Evolutionary conservation across 164 flowering plant genomes (phyloP).

Genomic region (Tinospora cordifolia): DNA sequence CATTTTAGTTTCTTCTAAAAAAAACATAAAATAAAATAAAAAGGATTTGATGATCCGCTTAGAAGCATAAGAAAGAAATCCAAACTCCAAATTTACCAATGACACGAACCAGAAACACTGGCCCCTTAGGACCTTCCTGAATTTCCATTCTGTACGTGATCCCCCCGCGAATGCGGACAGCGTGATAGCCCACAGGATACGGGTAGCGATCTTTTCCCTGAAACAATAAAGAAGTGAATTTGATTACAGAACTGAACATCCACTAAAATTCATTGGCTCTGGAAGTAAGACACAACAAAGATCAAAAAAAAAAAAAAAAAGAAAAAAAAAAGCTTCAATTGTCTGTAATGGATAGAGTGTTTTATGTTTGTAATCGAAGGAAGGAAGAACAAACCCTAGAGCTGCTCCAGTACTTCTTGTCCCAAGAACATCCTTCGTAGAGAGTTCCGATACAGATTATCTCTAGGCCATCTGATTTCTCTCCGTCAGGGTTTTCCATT

Average conservation of each 20-base stretch:
- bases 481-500: slow-evolving; percentile 28
- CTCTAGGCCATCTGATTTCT: slow-evolving; percentile 51
- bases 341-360: neutral
- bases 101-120: slow-evolving; percentile 60
- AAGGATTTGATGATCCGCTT: neutral
- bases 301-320: neutral
- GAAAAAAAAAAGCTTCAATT: neutral
- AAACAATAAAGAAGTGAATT: slow-evolving; percentile 9
- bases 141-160: slow-evolving; percentile 57
- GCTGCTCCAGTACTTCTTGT: slow-evolving; percentile 97
- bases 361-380: too few species aligned
- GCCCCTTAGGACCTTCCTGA: slow-evolving; percentile 76
- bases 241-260: neutral
- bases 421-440: slow-evolving; percentile 66
- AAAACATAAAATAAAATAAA: too few species aligned
- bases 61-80: neutral
- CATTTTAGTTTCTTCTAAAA: too few species aligned
- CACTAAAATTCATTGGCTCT: neutral
- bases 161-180: slow-evolving; percentile 62
- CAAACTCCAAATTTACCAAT: neutral
- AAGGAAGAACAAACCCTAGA: slow-evolving; percentile 59
- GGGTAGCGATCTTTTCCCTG: slow-evolving; percentile 97
- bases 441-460: slow-evolving; percentile 62
- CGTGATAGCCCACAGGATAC: slow-evolving; percentile 83
- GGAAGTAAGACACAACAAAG: neutral